phyloP scores from a whole-genome alignment of 2,329 filamentous ascomycete species.

The Elsinoe fawcettii region DNA sequence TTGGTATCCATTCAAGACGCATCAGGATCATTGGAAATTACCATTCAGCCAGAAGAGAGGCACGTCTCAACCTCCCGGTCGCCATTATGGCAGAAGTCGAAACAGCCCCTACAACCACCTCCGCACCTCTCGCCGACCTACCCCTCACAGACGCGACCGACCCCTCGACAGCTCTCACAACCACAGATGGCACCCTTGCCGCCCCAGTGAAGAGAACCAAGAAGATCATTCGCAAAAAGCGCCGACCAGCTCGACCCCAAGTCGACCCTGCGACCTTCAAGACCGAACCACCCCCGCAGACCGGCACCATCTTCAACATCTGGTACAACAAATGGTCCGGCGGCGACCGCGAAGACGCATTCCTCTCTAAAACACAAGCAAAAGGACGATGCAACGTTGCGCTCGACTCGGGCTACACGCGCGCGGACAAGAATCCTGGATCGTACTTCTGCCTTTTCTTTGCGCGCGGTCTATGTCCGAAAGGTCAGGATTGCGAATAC shows the following conservation, averaged over 20 bases:
- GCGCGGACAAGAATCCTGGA: conserved; percentile 46
- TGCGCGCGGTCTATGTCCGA: conserved; percentile 70
- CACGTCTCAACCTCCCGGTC: background rate
- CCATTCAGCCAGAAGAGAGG: background rate
- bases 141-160: background rate
- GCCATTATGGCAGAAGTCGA: conserved; percentile 11
- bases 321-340: conserved; percentile 99
- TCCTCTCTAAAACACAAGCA: conserved; percentile 72
- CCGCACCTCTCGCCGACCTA: background rate
- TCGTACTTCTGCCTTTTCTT: conserved; percentile 92
- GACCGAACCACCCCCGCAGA: conserved; percentile 80
- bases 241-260: conserved; percentile 80
- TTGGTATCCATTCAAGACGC: background rate
- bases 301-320: conserved; percentile 93
- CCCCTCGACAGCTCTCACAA: conserved; percentile 18
- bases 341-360: conserved; percentile 88
- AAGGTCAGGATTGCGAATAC: conserved; percentile 89
- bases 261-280: conserved; percentile 78
- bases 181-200: conserved; percentile 27
- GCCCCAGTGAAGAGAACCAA: conserved; percentile 58
- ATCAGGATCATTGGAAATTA: background rate
- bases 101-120: background rate
- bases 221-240: conserved; percentile 87
- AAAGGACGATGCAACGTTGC: conserved; percentile 81
- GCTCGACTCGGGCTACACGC: conserved; percentile 49